Percentiles rank a stretch among this genome's conserved stretches.
Evolutionary conservation across 2,329 filamentous ascomycete genomes (phyloP).

Genomic region (Monilinia aucupariae): DNA sequence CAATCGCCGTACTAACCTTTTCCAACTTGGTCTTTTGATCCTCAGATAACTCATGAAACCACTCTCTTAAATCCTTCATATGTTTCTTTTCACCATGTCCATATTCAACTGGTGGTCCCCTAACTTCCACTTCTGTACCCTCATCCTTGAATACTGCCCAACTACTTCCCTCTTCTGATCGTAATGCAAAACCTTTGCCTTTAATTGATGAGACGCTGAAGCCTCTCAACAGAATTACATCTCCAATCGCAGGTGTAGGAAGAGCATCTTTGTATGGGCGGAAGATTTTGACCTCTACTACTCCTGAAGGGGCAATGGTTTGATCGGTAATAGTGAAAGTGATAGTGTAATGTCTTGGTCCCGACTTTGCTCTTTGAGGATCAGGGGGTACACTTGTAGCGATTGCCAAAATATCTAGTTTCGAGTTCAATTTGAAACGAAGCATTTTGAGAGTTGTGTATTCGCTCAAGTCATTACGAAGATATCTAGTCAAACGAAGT

Average conservation of each 20-base stretch:
- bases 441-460: constrained; percentile 49
- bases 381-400: constrained; percentile 47
- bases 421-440: constrained; percentile 45
- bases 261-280: constrained; percentile 53
- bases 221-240: constrained; percentile 53
- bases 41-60: constrained; percentile 40
- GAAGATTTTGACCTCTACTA: constrained; percentile 53
- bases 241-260: constrained; percentile 50
- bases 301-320: constrained; percentile 45
- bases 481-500: constrained; percentile 25
- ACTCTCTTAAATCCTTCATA: constrained; percentile 46
- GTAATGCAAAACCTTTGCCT: constrained; percentile 50
- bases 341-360: constrained; percentile 55
- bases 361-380: constrained; percentile 50
- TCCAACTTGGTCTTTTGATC: constrained; percentile 2
- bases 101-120: constrained; percentile 55
- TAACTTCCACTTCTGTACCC: constrained; percentile 44
- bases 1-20: not conserved
- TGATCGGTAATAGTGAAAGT: constrained; percentile 54
- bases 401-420: constrained; percentile 50
- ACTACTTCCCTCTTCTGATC: constrained; percentile 45
- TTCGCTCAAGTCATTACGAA: constrained; percentile 44
- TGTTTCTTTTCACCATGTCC: constrained; percentile 46
- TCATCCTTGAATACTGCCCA: constrained; percentile 55
- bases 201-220: constrained; percentile 51